These are phyloP conservation scores for slime mould (Dictyostelium discoideum) DNA, from an alignment of 78 protist genomes.

Conservation along the genomic window DNA sequence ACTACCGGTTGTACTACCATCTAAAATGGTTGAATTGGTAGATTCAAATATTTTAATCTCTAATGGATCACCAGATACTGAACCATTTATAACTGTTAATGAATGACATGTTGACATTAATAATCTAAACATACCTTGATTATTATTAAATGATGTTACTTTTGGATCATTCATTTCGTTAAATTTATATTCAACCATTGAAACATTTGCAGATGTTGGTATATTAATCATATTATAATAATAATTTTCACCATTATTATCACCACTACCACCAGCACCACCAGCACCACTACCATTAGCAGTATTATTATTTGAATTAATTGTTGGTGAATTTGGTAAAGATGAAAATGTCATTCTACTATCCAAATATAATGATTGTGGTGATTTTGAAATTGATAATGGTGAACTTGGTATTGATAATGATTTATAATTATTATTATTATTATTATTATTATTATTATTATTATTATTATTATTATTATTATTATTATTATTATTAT, in stretches of 20 bases:
- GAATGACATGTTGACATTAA: slow-evolving; percentile 89
- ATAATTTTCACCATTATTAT: too few relatives aligned
- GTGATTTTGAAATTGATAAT: background rate
- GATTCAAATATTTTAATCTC: slow-evolving; percentile 90
- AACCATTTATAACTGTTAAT: slow-evolving; percentile 55
- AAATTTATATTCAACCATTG: background rate
- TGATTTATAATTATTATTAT: background rate
- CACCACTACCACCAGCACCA: background rate
- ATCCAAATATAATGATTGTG: background rate
- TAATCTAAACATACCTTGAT: background rate
- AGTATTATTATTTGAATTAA: background rate
- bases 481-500: background rate
- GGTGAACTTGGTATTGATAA: background rate
- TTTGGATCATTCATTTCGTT: background rate
- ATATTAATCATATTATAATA: background rate
- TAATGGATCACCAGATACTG: slow-evolving; percentile 91
- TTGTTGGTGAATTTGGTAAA: background rate
- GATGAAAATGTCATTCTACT: background rate
- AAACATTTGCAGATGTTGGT: background rate
- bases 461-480: background rate
- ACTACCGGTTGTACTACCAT: background rate
- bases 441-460: background rate
- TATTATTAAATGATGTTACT: background rate
- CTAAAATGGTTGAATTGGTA: slow-evolving; percentile 57
- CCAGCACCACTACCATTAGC: background rate